Percentiles rank a stretch among this genome's conserved stretches.
phyloP scores from a whole-genome alignment of 768 basidiomycete species.

The Rhizopogon sp. region DNA sequence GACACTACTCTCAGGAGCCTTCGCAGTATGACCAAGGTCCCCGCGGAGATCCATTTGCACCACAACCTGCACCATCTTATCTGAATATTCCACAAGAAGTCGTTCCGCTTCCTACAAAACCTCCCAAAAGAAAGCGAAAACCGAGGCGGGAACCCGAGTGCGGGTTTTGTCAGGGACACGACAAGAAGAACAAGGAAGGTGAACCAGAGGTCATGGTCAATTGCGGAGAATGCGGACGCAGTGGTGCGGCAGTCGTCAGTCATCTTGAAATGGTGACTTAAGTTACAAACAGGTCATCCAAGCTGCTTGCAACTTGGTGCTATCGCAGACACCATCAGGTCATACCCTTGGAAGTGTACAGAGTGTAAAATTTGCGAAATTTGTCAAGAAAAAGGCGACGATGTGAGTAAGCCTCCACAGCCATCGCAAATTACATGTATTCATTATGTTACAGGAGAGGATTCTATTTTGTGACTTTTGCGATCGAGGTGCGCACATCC shows the following conservation, averaged over 20 bases:
- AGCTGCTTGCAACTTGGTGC: conserved; percentile 68
- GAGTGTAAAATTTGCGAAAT: conserved; percentile 93
- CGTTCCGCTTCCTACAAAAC: conserved; percentile 37
- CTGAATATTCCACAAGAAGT: conserved; percentile 43
- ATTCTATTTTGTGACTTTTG: conserved; percentile 93
- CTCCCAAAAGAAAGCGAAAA: conserved; percentile 40
- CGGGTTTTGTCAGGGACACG: conserved; percentile 72
- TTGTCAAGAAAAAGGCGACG: conserved; percentile 80
- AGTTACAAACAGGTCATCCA: conserved; percentile 61
- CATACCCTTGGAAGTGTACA: conserved; percentile 82
- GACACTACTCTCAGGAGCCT: conserved; percentile 26
- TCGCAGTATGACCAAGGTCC: conserved; percentile 68
- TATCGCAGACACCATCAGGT: conserved; percentile 55
- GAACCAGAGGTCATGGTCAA: conserved; percentile 67
- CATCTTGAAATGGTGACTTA: conserved; percentile 1
- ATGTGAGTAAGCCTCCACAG: conserved; percentile 50
- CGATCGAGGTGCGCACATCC: conserved; percentile 62
- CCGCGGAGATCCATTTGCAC: conserved; percentile 81
- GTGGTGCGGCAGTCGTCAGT: conserved; percentile 45
- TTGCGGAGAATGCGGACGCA: conserved; percentile 79
- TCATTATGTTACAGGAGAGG: conserved; percentile 48
- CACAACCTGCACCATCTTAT: conserved; percentile 50
- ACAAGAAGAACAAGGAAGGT: conserved; percentile 50
- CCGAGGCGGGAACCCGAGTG: conserved; percentile 60
- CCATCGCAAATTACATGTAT: conserved; percentile 7